Base-by-base conservation (phyloP, 2,329 filamentous ascomycete genomes). In the Nigrospora osmanthi region DNA sequence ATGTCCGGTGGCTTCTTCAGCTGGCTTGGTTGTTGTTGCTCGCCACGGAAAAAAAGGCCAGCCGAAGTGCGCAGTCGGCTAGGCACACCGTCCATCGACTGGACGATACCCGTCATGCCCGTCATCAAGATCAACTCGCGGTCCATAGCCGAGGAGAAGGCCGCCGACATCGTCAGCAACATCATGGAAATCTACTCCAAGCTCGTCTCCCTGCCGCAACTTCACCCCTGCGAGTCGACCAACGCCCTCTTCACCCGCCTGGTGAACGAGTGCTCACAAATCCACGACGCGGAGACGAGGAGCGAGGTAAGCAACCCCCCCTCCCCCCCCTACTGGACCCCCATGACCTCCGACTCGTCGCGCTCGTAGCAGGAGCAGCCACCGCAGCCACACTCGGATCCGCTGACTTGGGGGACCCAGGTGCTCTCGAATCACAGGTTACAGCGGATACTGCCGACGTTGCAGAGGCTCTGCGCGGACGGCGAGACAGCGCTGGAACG, bases 401-500 rank as follows among this genome's bases (percentile, higher is more conserved):
- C 34, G 34, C 34, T 35, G 15, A 35, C 34, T 14, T 16, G 4
- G 14, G 6, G 13, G 34, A 35, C 32, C 41, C 31, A 69, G 64
- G 55, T 70, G 10, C 54, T 71, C 32, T 43, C 45, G 7, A 58
- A 67, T 35, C 49, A 56, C 9, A 51, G 51, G 1, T 50, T 70
- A 12, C 40, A 55, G 7, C 36, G 49, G 0, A 56, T 73, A 6
- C 61, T 68, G 12, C 54, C 62, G 1, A 52, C 60, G 1, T 55
- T 76, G 0, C 64, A 67, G 16, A 38, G 54, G 1, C 55, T 75
- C 14, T 76, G 71, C 49, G 63, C 66, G 4, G 49, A 54, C 13
- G 68, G 70, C 4, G 73, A 76, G 54, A 65, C 61, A 33, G 59
- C 66, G 19, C 57, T 76, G 3, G 73, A 76, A 51, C 52, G 49